Base-by-base conservation (phyloP, 2,329 filamentous ascomycete species). In the Paecilomyces dactylethromorphus region DNA sequence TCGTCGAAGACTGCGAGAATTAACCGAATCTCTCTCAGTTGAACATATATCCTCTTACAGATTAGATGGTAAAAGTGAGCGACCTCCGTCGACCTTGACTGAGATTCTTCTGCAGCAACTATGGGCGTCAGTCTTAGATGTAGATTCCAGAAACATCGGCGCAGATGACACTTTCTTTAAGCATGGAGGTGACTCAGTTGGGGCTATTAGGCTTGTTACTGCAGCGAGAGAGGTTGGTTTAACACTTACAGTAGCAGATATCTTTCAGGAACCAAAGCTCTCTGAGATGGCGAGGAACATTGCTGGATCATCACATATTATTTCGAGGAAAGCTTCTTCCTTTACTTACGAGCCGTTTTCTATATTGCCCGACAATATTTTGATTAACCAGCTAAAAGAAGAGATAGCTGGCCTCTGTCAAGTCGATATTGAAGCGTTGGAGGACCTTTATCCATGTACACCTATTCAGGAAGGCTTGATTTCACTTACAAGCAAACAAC, bases 381-480 rank as follows among this genome's bases (percentile, higher is more conserved):
- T 52, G 10, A 24, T 55, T n/a, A 24, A 33, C 2, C 21, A 56
- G 1, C 13, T 60, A 15, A 57, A 62, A 11, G 39, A 63, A 1
- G 63, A 67, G 51, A 57, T 65, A 10, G 60, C 65, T 22, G 7
- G 3, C 2, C 56, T 63, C 13, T 70, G 69, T 39, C 35, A 58
- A 24, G 52, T 69, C 24, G 49, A 49, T 12, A 18, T n/a, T 62
- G 59, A 60, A 3, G 58, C 63, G 2, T 66, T 78, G 3, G 70
- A 76, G 55, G 75, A 79, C 60, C 67, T 71, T 4, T 74, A 77
- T 54, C 76, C 76, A 3, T 74, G 69, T 18, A 78, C 72, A n/a
- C 66, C 76, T 1, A 66, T 79, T 2, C 77, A 79, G 62, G 74
- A 77, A 64, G 76, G 74, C 1, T 66, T 79, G 2, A 56, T 78